Evolutionary conservation across 202 grass and related monocot species (phyloP).

Genomic region (Thinopyrum obtusiflorum): DNA sequence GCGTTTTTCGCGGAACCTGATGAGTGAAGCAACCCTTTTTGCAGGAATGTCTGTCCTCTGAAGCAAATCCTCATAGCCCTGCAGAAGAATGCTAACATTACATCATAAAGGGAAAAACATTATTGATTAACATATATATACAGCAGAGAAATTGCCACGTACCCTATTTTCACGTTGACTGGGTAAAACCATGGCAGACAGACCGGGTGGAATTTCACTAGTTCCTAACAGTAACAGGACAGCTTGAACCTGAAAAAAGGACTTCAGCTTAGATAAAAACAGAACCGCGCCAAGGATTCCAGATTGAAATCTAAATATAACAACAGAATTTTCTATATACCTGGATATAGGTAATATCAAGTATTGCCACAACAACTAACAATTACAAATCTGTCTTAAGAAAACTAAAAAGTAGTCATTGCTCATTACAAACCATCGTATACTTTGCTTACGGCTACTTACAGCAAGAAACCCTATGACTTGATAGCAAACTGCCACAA

Average conservation of each 20-base stretch:
- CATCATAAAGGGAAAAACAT: neutral
- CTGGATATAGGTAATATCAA: constrained; percentile 5
- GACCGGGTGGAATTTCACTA: constrained; percentile 59
- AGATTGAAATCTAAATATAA: neutral
- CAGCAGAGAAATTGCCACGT: constrained; percentile 11
- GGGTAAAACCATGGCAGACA: constrained; percentile 43
- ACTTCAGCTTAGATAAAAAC: constrained; percentile 29
- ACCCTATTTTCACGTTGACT: constrained; percentile 68
- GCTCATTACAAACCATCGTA: constrained; percentile 1
- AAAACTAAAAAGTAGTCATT: neutral
- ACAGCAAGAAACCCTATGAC: neutral
- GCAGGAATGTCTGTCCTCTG: constrained; percentile 86
- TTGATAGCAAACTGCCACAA: constrained; percentile 11
- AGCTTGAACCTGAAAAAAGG: constrained; percentile 78
- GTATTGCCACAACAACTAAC: neutral
- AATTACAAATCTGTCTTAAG: neutral
- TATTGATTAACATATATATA: neutral
- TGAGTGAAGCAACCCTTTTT: constrained; percentile 87
- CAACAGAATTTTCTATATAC: constrained; percentile 1
- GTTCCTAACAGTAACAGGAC: constrained; percentile 80
- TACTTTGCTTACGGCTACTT: neutral
- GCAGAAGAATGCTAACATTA: constrained; percentile 35
- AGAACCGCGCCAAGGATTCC: neutral
- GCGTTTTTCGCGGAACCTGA: constrained; percentile 90
- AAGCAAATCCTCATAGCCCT: constrained; percentile 94